phyloP scores from a whole-genome alignment of 1,139 yeast genomes.

The Zygosaccharomyces sapae region DNA sequence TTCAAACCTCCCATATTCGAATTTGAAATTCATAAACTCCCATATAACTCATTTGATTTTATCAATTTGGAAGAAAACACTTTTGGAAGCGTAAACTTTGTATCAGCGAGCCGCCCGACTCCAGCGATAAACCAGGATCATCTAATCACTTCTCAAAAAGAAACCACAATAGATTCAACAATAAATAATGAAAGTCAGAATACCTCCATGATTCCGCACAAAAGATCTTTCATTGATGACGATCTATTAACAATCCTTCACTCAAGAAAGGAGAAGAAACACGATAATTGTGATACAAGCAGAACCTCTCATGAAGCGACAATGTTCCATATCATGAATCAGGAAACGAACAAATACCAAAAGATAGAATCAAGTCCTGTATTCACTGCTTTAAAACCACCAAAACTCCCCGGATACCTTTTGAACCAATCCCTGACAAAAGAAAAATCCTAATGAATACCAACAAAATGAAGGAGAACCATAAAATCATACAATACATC shows the following conservation, averaged over 20 bases:
- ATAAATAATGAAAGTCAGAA: not conserved
- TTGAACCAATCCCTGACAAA: not conserved
- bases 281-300: not conserved
- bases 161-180: not conserved
- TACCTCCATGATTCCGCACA: slow-evolving; percentile 21
- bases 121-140: not conserved
- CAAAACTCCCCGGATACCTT: not conserved
- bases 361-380: not conserved
- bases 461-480: slow-evolving; percentile 14
- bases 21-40: slow-evolving; percentile 7
- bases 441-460: slow-evolving; percentile 17
- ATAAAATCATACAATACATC: slow-evolving; percentile 12
- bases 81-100: slow-evolving; percentile 10
- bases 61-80: slow-evolving; percentile 14
- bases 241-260: slow-evolving; percentile 19
- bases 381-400: not conserved
- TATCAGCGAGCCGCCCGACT: slow-evolving; percentile 1
- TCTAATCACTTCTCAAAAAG: not conserved
- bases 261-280: slow-evolving; percentile 4
- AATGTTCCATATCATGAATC: slow-evolving; percentile 3
- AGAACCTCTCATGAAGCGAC: not conserved
- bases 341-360: not conserved
- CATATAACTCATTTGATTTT: slow-evolving; percentile 11
- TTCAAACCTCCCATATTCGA: not conserved
- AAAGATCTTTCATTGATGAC: slow-evolving; percentile 25